phyloP scores from a whole-genome alignment of 2,329 filamentous ascomycete species.

The Emydomyces testavorans region DNA sequence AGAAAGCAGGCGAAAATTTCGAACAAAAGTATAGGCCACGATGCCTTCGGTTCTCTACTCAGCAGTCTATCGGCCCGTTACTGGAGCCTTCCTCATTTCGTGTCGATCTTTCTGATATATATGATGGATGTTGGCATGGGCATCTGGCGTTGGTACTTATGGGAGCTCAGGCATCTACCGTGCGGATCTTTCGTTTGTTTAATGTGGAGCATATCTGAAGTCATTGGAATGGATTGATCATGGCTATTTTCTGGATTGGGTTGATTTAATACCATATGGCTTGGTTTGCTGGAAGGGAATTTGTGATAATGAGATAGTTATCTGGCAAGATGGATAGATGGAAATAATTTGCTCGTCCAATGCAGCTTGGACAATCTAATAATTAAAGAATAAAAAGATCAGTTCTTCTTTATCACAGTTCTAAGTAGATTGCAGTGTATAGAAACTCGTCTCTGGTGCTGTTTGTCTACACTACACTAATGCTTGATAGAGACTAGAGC shows the following conservation, averaged over 20 bases:
- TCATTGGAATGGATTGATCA: background rate
- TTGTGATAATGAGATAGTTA: background rate
- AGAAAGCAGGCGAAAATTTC: background rate
- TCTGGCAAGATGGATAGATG: constrained; percentile 2
- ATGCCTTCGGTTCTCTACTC: background rate
- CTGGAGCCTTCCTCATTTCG: background rate
- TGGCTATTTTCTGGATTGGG: constrained; percentile 5
- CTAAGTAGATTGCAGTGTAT: no score
- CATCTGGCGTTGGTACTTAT: constrained; percentile 1
- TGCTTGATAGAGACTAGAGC: no score
- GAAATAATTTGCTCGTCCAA: no score
- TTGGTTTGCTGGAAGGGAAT: background rate
- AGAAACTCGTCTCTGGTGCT: no score
- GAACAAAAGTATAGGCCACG: background rate
- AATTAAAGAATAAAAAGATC: no score
- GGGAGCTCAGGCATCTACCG: constrained; percentile 3
- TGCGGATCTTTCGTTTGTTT: no score
- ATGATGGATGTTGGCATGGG: constrained; percentile 3
- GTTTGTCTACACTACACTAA: no score
- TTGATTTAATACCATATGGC: background rate
- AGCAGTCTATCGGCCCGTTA: background rate
- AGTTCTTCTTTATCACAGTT: no score
- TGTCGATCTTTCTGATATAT: background rate
- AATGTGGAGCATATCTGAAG: background rate
- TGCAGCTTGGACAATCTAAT: background rate